A percentile compares a stretch with the other conserved stretches of the same genome.
These are phyloP conservation scores for Vaccinium macrocarpon DNA, from an alignment of 148 eudicot species.

Conservation along the genomic window DNA sequence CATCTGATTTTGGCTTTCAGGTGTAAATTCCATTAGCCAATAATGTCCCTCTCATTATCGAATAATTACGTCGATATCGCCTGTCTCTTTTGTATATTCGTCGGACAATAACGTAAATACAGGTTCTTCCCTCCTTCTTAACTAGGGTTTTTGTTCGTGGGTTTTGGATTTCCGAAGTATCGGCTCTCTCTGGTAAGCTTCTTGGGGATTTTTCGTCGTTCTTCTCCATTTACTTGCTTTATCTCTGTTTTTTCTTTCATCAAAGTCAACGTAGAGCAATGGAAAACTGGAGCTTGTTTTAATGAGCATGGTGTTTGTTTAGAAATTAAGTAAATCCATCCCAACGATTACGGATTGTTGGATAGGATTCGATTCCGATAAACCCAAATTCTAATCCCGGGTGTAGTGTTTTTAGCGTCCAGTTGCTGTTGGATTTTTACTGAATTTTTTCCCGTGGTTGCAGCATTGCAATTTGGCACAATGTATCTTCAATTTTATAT, in stretches of 20 bases:
- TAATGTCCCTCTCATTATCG: not conserved
- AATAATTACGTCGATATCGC: not conserved
- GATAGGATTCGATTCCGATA: no score
- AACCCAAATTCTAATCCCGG: no score
- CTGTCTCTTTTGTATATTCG: not conserved
- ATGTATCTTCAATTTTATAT: constrained; percentile 97
- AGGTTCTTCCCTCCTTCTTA: not conserved
- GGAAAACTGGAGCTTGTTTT: not conserved
- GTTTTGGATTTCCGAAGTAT: not conserved
- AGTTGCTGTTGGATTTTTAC: not conserved
- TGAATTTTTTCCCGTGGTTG: not conserved
- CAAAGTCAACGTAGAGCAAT: not conserved
- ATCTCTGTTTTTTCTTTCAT: not conserved
- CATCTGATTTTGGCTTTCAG: not conserved
- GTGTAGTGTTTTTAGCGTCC: not conserved
- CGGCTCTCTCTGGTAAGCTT: not conserved
- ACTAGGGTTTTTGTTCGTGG: constrained; percentile 9
- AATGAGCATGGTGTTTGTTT: not conserved
- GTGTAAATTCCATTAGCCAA: not conserved
- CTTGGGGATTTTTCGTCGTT: not conserved
- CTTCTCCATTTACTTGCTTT: not conserved
- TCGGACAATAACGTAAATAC: not conserved
- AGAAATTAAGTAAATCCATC: not conserved
- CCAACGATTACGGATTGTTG: no score
- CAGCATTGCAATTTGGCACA: constrained; percentile 7